Evolutionary conservation across 768 basidiomycete genomes (phyloP), one percentile per base, ranked within the genome.

Genomic region (Boletus reticulatus): DNA sequence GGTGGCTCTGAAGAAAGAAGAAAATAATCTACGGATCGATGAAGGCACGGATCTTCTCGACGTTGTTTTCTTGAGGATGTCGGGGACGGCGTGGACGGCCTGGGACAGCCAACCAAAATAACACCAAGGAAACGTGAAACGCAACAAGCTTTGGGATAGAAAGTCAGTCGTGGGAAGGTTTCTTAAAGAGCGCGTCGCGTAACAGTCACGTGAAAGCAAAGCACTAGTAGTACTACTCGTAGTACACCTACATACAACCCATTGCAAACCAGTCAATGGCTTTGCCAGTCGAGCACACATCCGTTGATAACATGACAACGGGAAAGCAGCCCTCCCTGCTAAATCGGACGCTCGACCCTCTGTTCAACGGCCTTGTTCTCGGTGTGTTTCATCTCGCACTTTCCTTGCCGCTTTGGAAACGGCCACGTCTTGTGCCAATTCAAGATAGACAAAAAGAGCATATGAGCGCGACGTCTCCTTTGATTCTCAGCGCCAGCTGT

Each of bases 101-200:
- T 43, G 52, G 50, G 43, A 42, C 50, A 45, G 56, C 36, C 62
- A 45, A 58, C 62, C 52, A 42, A 63, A 68, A 62, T 59, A 59
- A 55, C 65, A 60, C 58, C 50, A 48, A 49, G 22, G 54, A 55
- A 67, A 62, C 64, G 61, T 64, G 68, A 68, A 68, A 59, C 50
- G 59, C 61, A 60, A 60, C 68, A 61, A 52, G 50, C 61, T 66
- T 52, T 58, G 60, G 56, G 54, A 62, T 54, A 56, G 59, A 64
- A 62, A 54, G 55, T 27, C 48, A 0, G 44, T 60, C 69, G 71
- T 71, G 69, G 60, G 69, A 71, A 71, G 27, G 14, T 55, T 57
- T 64, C 61, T 68, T 72, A 71, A 72, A 70, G 68, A 67, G 69
- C 69, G 69, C 69, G 70, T 71, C 70, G 70, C 70, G 70, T 71